Percentiles rank a stretch among this genome's conserved stretches.
Evolutionary conservation across 2,329 filamentous ascomycete species (phyloP).

Genomic region (Aspergillus versicolor): DNA sequence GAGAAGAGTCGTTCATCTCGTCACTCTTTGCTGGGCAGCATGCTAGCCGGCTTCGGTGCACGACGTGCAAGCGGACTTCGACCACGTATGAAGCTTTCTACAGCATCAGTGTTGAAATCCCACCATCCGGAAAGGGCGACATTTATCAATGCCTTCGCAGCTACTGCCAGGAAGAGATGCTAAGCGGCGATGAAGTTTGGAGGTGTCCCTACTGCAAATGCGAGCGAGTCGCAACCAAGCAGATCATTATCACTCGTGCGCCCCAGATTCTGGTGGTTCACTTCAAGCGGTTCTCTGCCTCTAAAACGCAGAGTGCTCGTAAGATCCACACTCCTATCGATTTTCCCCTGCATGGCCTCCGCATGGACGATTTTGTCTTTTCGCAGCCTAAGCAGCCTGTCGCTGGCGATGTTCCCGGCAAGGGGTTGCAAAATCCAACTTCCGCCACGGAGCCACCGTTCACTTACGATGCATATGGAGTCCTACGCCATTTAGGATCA

Average conservation of each 20-base stretch:
- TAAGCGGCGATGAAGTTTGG: slow-evolving; percentile 68
- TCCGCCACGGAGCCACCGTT: slow-evolving; percentile 57
- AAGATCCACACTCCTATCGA: slow-evolving; percentile 72
- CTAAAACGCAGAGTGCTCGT: slow-evolving; percentile 54
- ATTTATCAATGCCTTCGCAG: slow-evolving; percentile 69
- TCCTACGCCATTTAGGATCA: slow-evolving; percentile 72
- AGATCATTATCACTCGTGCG: slow-evolving; percentile 72
- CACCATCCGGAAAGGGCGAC: slow-evolving; percentile 57
- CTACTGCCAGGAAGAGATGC: slow-evolving; percentile 66
- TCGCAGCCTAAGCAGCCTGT: slow-evolving; percentile 40
- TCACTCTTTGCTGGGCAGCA: slow-evolving; percentile 75
- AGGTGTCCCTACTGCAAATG: slow-evolving; percentile 73
- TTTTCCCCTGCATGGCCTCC: slow-evolving; percentile 73
- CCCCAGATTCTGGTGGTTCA: slow-evolving; percentile 77
- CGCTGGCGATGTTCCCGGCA: slow-evolving; percentile 32
- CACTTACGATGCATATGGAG: slow-evolving; percentile 80
- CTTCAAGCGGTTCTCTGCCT: slow-evolving; percentile 68
- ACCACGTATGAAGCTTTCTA: slow-evolving; percentile 71
- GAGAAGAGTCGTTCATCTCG: slow-evolving; percentile 74
- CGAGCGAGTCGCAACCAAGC: slow-evolving; percentile 66
- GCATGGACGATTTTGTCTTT: slow-evolving; percentile 61
- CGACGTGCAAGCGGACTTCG: slow-evolving; percentile 61
- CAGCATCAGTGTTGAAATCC: slow-evolving; percentile 69
- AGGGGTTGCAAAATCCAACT: slow-evolving; percentile 58
- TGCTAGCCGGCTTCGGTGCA: slow-evolving; percentile 60